These are phyloP conservation scores for Wickerhamiella australiensis DNA, from an alignment of 805 yeast species.

Conservation along the genomic window DNA sequence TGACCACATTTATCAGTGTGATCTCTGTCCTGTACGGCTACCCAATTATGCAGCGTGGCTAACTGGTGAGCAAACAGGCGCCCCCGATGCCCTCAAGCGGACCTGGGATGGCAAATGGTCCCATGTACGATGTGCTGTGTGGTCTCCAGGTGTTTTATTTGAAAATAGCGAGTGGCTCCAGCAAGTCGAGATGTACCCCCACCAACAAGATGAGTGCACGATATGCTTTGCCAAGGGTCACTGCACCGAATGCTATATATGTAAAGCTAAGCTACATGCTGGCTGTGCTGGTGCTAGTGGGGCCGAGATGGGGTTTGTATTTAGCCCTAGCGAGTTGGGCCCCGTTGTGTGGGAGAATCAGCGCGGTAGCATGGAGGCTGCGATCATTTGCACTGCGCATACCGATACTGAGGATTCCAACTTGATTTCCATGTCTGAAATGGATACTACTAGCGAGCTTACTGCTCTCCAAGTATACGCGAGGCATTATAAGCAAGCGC, in stretches of 20 bases:
- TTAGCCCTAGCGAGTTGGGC: constrained; percentile 21
- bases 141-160: constrained; percentile 36
- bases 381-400: constrained; percentile 27
- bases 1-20: constrained; percentile 49
- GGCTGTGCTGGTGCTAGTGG: constrained; percentile 45
- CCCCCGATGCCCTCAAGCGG: constrained; percentile 59
- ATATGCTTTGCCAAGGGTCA: constrained; percentile 47
- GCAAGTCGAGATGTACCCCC: constrained; percentile 35
- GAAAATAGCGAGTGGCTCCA: constrained; percentile 35
- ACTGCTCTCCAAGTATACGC: constrained; percentile 27
- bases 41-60: constrained; percentile 37
- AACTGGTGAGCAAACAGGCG: constrained; percentile 32
- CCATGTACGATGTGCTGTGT: constrained; percentile 60
- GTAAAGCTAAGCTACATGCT: constrained; percentile 36
- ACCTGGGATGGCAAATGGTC: constrained; percentile 62
- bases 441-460: constrained; percentile 18
- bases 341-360: constrained; percentile 6
- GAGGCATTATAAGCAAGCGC: constrained; percentile 19
- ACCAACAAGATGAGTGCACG: constrained; percentile 25
- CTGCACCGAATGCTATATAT: constrained; percentile 36
- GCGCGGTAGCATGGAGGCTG: constrained; percentile 23
- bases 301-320: constrained; percentile 43
- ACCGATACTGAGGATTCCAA: constrained; percentile 1
- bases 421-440: constrained; percentile 22
- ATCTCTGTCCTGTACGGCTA: constrained; percentile 49